phyloP scores from a whole-genome alignment of 495 filamentous ascomycete species.

The Talaromyces adpressus region DNA sequence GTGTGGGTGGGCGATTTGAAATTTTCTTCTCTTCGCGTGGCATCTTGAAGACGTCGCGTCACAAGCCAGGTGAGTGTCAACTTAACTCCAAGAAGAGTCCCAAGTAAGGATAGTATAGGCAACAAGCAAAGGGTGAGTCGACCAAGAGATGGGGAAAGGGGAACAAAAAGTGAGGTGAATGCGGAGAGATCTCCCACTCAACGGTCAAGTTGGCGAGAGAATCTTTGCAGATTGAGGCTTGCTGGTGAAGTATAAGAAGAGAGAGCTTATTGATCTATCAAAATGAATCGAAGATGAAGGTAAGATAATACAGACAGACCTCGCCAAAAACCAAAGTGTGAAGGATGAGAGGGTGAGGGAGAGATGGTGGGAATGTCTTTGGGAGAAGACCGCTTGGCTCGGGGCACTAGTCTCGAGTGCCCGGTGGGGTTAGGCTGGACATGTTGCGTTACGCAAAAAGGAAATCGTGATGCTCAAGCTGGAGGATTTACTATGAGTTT shows the following conservation, averaged over 20 bases:
- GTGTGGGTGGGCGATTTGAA: constrained; percentile 20
- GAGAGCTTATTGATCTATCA: not conserved
- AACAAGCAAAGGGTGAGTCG: not conserved
- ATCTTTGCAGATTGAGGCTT: not conserved
- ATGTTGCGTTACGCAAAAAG: not conserved
- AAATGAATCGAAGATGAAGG: not conserved
- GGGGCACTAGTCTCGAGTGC: not conserved
- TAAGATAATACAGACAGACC: not conserved
- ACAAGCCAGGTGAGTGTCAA: not conserved
- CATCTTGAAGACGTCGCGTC: not conserved
- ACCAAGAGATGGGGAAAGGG: not conserved
- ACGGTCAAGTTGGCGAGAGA: not conserved
- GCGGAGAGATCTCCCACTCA: not conserved
- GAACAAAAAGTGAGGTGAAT: not conserved
- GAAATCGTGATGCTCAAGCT: constrained; percentile 2
- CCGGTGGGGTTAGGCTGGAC: not conserved
- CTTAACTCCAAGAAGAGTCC: not conserved
- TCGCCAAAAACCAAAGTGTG: not conserved
- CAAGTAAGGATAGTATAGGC: not conserved
- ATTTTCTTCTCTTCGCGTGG: constrained; percentile 9
- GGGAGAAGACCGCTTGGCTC: not conserved
- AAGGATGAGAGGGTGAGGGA: not conserved
- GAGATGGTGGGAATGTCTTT: not conserved
- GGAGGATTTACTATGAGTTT: not conserved
- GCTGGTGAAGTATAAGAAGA: not conserved